Conservation (phyloP, 768 basidiomycete species). For the Omphalotus guepiniiformis region DNA sequence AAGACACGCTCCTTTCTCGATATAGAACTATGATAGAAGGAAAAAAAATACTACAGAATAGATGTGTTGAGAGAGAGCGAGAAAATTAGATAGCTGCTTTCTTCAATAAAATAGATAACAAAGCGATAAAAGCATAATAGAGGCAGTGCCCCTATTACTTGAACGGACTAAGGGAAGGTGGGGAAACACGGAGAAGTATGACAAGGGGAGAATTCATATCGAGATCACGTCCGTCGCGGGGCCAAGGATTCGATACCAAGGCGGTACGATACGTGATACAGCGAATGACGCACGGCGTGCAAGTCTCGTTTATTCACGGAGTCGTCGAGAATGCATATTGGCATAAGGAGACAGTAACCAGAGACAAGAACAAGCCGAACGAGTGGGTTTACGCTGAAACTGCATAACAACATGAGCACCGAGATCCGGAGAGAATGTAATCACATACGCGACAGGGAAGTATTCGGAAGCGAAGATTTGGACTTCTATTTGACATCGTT, state of each 20-base stretch:
- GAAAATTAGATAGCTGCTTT: too few species aligned
- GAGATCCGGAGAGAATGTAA: constrained; percentile 9
- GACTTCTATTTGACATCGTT: constrained; percentile 54
- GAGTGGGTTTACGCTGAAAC: neutral
- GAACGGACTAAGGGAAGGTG: constrained; percentile 9
- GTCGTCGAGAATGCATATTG: constrained; percentile 18
- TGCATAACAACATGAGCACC: neutral
- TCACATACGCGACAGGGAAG: constrained; percentile 11
- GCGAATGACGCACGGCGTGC: constrained; percentile 48
- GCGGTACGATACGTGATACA: constrained; percentile 67
- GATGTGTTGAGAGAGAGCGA: constrained; percentile 16
- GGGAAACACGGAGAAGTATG: constrained; percentile 14
- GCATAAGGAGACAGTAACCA: constrained; percentile 28
- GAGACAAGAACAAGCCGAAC: neutral
- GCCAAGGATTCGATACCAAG: constrained; percentile 43
- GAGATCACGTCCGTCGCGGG: constrained; percentile 67
- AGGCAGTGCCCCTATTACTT: too few species aligned
- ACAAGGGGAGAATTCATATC: constrained; percentile 37
- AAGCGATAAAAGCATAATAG: too few species aligned
- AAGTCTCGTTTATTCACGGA: constrained; percentile 18
- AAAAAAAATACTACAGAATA: too few species aligned
- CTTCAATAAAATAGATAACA: too few species aligned
- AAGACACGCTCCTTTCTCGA: too few species aligned
- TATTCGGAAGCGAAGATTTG: constrained; percentile 11
- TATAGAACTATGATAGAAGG: too few species aligned